Conservation (phyloP, 495 filamentous ascomycete species). For the Trichoderma asperelloides region DNA sequence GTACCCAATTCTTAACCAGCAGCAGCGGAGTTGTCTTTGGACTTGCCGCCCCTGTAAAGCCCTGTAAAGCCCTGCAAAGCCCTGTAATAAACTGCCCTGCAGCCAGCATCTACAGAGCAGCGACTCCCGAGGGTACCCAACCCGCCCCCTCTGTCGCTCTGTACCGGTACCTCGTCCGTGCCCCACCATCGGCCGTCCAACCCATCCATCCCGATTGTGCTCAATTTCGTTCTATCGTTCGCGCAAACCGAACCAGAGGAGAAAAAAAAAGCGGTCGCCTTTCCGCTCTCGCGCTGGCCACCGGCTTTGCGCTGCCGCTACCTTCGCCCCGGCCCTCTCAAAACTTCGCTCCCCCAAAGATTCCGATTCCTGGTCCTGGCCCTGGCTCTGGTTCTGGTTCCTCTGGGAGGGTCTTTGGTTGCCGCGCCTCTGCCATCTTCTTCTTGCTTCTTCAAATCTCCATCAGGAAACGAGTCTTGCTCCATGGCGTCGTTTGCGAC, state of each 20-base stretch:
- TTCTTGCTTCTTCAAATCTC: too few relatives aligned
- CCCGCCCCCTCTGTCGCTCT: too few relatives aligned
- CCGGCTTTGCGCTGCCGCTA: slow-evolving; percentile 1
- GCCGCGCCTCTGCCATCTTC: neutral
- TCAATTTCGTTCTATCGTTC: neutral
- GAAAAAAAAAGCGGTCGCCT: neutral
- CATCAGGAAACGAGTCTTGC: neutral
- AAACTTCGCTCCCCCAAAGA: slow-evolving; percentile 3
- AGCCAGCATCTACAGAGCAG: too few relatives aligned
- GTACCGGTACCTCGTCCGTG: neutral
- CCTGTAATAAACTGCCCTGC: too few relatives aligned
- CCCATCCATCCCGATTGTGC: neutral
- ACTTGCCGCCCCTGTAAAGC: too few relatives aligned
- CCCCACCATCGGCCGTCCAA: neutral
- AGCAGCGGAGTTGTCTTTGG: too few relatives aligned
- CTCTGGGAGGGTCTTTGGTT: neutral
- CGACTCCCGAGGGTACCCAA: too few relatives aligned
- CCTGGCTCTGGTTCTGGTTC: neutral
- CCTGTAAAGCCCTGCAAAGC: too few relatives aligned
- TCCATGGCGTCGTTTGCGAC: neutral
- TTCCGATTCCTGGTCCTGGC: neutral
- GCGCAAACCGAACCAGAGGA: neutral
- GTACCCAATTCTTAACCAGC: too few relatives aligned
- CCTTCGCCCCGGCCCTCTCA: neutral
- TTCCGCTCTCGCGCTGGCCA: neutral